Percentiles rank a stretch among this genome's conserved stretches.
Conservation (phyloP, 371 early-diverging fungal species). For the Umbelopsis sp. region DNA sequence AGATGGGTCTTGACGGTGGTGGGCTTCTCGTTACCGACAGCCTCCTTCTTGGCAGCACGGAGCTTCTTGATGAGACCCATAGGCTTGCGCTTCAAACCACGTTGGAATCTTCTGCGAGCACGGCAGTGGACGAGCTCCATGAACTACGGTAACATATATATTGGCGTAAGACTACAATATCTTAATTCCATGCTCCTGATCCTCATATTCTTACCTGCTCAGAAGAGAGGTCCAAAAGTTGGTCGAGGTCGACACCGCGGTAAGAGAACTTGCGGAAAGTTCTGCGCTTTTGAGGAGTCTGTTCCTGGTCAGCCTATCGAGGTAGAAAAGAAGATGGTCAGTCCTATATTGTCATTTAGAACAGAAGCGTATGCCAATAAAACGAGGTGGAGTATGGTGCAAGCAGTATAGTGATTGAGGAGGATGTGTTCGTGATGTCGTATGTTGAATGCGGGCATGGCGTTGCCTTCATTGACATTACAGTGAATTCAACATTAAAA, state of each 20-base stretch:
- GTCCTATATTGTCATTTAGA: neutral
- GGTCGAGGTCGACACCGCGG: slow-evolving; percentile 95
- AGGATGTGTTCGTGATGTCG: no score
- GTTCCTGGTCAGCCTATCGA: slow-evolving; percentile 59
- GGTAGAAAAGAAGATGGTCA: neutral
- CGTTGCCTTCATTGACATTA: no score
- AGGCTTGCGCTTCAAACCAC: slow-evolving; percentile 97
- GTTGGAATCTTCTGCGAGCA: slow-evolving; percentile 95
- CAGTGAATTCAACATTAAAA: neutral
- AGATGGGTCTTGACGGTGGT: slow-evolving; percentile 96
- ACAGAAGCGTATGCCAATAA: neutral
- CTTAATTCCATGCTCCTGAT: neutral
- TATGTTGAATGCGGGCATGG: no score
- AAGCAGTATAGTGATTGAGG: no score
- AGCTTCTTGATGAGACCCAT: slow-evolving; percentile 96
- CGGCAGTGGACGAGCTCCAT: slow-evolving; percentile 95
- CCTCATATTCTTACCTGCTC: slow-evolving; percentile 69
- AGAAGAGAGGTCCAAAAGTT: slow-evolving; percentile 90
- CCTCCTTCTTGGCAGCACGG: slow-evolving; percentile 93
- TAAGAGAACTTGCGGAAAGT: slow-evolving; percentile 99
- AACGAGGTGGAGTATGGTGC: neutral
- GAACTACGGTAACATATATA: slow-evolving; percentile 56
- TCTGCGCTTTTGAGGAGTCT: slow-evolving; percentile 79
- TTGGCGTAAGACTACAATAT: neutral
- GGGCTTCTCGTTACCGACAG: slow-evolving; percentile 88